A percentile compares a stretch with the other conserved stretches of the same genome.
These are phyloP conservation scores for Claviceps sp. DNA, from an alignment of 2,329 filamentous ascomycete genomes.

Conservation along the genomic window DNA sequence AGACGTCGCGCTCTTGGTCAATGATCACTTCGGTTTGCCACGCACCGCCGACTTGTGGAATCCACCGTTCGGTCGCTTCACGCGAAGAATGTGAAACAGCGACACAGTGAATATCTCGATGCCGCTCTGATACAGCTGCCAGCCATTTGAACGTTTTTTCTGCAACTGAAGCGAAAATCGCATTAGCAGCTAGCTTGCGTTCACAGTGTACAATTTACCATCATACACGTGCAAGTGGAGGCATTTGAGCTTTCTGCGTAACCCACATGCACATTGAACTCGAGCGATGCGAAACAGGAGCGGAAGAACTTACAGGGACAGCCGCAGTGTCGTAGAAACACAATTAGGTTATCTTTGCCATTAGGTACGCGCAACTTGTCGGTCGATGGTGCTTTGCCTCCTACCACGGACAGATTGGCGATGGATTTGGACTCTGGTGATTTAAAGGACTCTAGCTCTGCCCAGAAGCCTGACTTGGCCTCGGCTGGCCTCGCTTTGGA, in stretches of 20 bases:
- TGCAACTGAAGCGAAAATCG: conserved; percentile 34
- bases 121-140: conserved; percentile 33
- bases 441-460: conserved; percentile 29
- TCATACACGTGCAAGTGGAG: no score
- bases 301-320: conserved; percentile 47
- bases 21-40: conserved; percentile 45
- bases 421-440: conserved; percentile 28
- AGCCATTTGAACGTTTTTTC: conserved; percentile 51
- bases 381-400: conserved; percentile 41
- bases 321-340: conserved; percentile 61
- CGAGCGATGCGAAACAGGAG: background rate
- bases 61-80: conserved; percentile 42
- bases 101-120: conserved; percentile 41
- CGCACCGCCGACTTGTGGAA: conserved; percentile 40
- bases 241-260: no score
- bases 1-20: conserved; percentile 46
- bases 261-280: no score
- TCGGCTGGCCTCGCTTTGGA: background rate
- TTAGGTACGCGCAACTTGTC: conserved; percentile 37
- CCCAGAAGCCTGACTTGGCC: conserved; percentile 15
- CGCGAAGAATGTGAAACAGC: conserved; percentile 48
- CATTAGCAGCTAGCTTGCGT: no score
- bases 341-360: conserved; percentile 44
- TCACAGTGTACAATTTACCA: no score
- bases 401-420: conserved; percentile 35